These are phyloP conservation scores for Kodamaea jinghongensis DNA, from an alignment of 805 yeast genomes.

Conservation along the genomic window DNA sequence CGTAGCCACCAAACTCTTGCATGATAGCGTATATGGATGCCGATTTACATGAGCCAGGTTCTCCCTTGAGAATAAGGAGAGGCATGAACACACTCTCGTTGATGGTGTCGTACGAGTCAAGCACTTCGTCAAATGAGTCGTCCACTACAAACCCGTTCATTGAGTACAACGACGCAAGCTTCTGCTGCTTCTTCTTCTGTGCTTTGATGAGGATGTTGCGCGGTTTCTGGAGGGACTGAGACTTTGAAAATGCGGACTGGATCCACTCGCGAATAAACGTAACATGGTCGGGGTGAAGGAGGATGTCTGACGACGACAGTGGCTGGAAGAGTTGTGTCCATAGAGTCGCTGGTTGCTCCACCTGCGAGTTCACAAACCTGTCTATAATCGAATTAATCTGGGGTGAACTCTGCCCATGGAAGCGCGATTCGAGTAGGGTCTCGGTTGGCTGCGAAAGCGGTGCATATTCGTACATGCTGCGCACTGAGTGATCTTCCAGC, in stretches of 20 bases:
- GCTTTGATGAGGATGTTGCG: slow-evolving; percentile 27
- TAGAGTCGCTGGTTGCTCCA: slow-evolving; percentile 4
- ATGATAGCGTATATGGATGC: slow-evolving; percentile 68
- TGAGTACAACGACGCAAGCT: slow-evolving; percentile 13
- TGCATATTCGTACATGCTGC: too few species aligned
- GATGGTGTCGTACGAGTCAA: slow-evolving; percentile 21
- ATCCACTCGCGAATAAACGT: slow-evolving; percentile 39
- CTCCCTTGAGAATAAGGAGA: slow-evolving; percentile 64
- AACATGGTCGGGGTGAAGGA: slow-evolving; percentile 27
- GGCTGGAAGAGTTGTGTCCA: slow-evolving; percentile 51
- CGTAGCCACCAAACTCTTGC: slow-evolving; percentile 60
- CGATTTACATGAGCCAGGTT: slow-evolving; percentile 75
- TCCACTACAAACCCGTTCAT: slow-evolving; percentile 40
- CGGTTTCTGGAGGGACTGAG: slow-evolving; percentile 31
- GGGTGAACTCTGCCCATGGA: slow-evolving; percentile 4
- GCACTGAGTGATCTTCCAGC: too few species aligned
- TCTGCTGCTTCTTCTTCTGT: slow-evolving; percentile 20
- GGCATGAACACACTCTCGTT: slow-evolving; percentile 53
- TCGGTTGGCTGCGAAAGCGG: too few species aligned
- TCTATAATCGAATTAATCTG: slow-evolving; percentile 12
- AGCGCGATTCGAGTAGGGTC: too few species aligned
- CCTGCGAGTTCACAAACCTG: slow-evolving; percentile 1
- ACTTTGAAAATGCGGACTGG: slow-evolving; percentile 32
- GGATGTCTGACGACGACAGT: slow-evolving; percentile 25
- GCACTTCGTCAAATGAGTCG: slow-evolving; percentile 20